These are phyloP conservation scores for Thymus quinquecostatus DNA, from an alignment of 257 asterid genomes.

Conservation along the genomic window DNA sequence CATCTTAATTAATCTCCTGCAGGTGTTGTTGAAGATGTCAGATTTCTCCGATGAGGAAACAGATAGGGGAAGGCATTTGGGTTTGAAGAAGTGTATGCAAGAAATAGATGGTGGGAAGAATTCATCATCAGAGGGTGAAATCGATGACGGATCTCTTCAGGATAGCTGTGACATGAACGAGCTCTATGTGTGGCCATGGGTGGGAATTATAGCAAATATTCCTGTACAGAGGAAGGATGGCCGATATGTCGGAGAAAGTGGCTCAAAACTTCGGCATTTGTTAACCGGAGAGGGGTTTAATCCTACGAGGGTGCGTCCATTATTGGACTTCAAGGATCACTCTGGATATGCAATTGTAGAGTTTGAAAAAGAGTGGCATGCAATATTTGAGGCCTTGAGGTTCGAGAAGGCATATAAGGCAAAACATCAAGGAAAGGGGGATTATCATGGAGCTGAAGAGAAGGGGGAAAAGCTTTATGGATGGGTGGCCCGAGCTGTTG, in stretches of 20 bases:
- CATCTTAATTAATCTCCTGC: neutral
- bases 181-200: slow-evolving; percentile 64
- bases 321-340: slow-evolving; percentile 49
- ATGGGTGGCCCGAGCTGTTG: slow-evolving; percentile 49
- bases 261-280: slow-evolving; percentile 42
- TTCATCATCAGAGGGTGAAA: neutral
- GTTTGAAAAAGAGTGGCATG: slow-evolving; percentile 43
- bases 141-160: slow-evolving; percentile 8
- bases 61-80: slow-evolving; percentile 36
- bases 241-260: slow-evolving; percentile 47
- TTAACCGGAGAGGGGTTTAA: slow-evolving; percentile 44
- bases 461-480: slow-evolving; percentile 35
- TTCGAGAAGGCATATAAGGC: slow-evolving; percentile 57
- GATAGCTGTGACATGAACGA: slow-evolving; percentile 33
- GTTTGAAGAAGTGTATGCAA: slow-evolving; percentile 27
- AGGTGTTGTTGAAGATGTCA: slow-evolving; percentile 39
- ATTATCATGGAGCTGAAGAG: slow-evolving; percentile 25
- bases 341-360: slow-evolving; percentile 58
- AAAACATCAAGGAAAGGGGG: slow-evolving; percentile 43
- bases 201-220: slow-evolving; percentile 57
- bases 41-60: slow-evolving; percentile 40
- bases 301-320: slow-evolving; percentile 44
- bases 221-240: slow-evolving; percentile 41
- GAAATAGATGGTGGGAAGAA: slow-evolving; percentile 14
- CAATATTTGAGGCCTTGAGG: slow-evolving; percentile 49